Conservation (phyloP, 2,329 filamentous ascomycete species). For the Pseudofabraea citricarpa region DNA sequence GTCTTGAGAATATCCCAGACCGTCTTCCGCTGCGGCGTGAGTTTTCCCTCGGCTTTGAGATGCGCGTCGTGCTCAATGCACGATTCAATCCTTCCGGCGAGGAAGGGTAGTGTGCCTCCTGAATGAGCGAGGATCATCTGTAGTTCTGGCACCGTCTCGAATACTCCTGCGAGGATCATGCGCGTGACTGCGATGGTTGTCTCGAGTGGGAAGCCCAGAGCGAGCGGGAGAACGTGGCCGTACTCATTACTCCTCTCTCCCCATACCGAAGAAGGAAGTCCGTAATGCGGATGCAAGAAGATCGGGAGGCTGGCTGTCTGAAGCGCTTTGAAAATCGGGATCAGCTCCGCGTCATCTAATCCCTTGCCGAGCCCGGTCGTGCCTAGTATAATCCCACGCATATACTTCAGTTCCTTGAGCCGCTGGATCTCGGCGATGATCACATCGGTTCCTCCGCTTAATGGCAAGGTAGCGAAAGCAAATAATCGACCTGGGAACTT, state of each 20-base stretch:
- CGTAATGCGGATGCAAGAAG: conserved; percentile 91
- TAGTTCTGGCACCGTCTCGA: conserved; percentile 67
- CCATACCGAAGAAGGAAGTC: conserved; percentile 74
- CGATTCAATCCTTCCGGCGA: conserved; percentile 83
- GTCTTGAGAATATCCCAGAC: conserved; percentile 63
- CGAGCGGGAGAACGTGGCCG: conserved; percentile 81
- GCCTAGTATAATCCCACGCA: conserved; percentile 83
- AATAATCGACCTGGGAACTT: conserved; percentile 64
- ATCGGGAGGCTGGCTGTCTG: conserved; percentile 60
- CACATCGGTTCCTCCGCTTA: conserved; percentile 59
- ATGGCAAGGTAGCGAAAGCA: conserved; percentile 77
- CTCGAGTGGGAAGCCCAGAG: conserved; percentile 85
- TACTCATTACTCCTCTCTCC: conserved; percentile 69
- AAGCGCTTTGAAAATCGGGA: conserved; percentile 68
- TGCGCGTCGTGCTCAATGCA: conserved; percentile 81
- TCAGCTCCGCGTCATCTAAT: conserved; percentile 69
- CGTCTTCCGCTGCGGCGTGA: conserved; percentile 40
- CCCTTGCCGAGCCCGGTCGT: conserved; percentile 77
- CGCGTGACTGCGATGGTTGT: conserved; percentile 85
- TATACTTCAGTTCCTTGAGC: conserved; percentile 56
- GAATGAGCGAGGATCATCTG: conserved; percentile 80
- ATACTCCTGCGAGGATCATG: conserved; percentile 84
- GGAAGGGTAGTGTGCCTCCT: conserved; percentile 81
- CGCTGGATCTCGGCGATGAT: conserved; percentile 63
- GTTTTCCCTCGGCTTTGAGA: conserved; percentile 59